Percentiles rank a stretch among this genome's conserved stretches.
Conservation (phyloP, 768 basidiomycete species). For the Sarcodon sp. region DNA sequence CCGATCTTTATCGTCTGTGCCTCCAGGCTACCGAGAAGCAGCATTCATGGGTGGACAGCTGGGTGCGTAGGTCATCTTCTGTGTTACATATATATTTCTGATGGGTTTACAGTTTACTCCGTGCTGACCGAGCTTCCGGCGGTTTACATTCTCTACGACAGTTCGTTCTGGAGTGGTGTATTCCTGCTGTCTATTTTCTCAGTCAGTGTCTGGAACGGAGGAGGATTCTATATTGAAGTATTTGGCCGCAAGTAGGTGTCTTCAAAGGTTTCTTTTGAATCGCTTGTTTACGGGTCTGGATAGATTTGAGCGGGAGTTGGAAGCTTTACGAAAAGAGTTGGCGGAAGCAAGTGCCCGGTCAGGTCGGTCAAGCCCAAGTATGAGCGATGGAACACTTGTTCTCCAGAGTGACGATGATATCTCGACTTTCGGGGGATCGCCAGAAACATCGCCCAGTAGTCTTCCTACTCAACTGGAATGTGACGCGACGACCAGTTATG, state of each 20-base stretch:
- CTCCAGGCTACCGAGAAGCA: conserved; percentile 46
- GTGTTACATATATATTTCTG: background rate
- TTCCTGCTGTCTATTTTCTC: conserved; percentile 75
- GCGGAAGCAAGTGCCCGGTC: conserved; percentile 54
- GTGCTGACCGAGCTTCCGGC: conserved; percentile 80
- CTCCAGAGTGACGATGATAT: conserved; percentile 28
- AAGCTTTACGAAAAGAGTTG: conserved; percentile 81
- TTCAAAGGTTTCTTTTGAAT: background rate
- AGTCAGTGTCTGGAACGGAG: conserved; percentile 93
- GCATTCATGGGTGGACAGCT: conserved; percentile 83
- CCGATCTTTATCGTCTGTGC: conserved; percentile 45
- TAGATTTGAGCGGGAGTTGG: conserved; percentile 89
- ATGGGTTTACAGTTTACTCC: conserved; percentile 49
- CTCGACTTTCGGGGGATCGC: conserved; percentile 24
- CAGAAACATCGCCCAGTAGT: conserved; percentile 14
- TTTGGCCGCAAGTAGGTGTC: conserved; percentile 85
- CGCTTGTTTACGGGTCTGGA: background rate
- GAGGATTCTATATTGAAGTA: conserved; percentile 92
- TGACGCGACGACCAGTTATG: background rate
- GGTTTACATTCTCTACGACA: conserved; percentile 74
- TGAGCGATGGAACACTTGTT: conserved; percentile 5
- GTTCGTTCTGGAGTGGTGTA: conserved; percentile 58
- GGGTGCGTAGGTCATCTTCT: conserved; percentile 24
- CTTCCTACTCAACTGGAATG: conserved; percentile 7
- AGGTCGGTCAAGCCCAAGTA: conserved; percentile 36